Evolutionary conservation across 768 basidiomycete genomes (phyloP), one percentile per base, ranked within the genome.

Genomic region (Rossbeevera mucosa): DNA sequence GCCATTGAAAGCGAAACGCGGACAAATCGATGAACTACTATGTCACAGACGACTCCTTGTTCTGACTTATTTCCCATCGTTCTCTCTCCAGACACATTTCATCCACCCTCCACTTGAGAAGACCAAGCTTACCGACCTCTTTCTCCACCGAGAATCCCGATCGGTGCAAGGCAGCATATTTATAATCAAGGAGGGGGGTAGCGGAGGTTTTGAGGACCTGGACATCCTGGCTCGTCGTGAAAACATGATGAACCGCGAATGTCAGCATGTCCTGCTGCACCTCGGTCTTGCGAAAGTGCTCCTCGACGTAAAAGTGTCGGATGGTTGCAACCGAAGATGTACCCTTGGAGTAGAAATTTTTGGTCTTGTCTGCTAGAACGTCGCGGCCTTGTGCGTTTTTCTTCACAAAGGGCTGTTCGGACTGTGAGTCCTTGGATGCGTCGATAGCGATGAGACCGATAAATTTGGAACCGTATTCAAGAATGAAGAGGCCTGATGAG

Each of bases 241-340:
- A 89, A n/a, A 81, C 79, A 50, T 78, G 74, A 28, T 72, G 64
- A 22, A 83, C 63, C 0, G 84, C 86, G 61, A 81, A 74, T n/a
- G 72, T 62, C 7, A 91, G 70, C 25, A 91, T 64, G 62, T 91
- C 88, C 16, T 80, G 70, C 62, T 90, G 86, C 40, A 87, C 73
- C 12, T 73, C 73, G 21, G 78, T 69, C 7, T 59, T 58, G 46
- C 86, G 79, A 59, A 80, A 91, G 14, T 71, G 72, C 57, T 84
- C 83, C 36, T 88, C 84, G 22, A 87, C 78, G 59, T 80, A 84
- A 67, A 90, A 84, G 64, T 91, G 89, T 26, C 87, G 83, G 58
- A 91, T 82, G 16, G 74, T 70, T 11, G 83, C 89, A n/a, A 74
- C 73, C 38, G 67, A 62, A n/a, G 81, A 72, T 28, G 75, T 70